phyloP scores from a whole-genome alignment of 2,329 filamentous ascomycete species.

The Tolypocladium ophioglossoides region DNA sequence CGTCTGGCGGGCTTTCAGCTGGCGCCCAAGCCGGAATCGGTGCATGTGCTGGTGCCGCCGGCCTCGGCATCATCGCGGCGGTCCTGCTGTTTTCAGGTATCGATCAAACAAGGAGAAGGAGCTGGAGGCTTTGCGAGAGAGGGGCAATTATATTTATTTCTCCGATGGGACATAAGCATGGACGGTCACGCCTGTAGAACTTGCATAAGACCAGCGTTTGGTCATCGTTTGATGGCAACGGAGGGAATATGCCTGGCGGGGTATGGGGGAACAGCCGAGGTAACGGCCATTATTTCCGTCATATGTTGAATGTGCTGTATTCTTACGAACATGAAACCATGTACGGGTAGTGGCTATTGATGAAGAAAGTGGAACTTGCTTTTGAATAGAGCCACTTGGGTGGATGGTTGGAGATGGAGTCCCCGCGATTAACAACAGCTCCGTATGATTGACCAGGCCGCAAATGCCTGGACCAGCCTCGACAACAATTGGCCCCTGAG shows the following conservation, averaged over 20 bases:
- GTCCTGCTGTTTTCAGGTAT: not conserved
- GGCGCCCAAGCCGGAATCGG: conserved; percentile 1
- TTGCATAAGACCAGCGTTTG: not conserved
- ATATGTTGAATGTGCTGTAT: not conserved
- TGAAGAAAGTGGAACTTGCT: no score
- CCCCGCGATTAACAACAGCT: no score
- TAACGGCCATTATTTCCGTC: not conserved
- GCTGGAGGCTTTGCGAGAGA: not conserved
- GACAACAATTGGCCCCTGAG: not conserved
- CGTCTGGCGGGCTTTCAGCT: not conserved
- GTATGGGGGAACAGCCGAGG: not conserved
- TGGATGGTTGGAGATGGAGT: no score
- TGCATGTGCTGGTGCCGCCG: not conserved
- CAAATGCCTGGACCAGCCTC: not conserved
- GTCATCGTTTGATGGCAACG: no score
- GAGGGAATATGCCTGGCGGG: not conserved
- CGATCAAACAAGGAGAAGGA: not conserved
- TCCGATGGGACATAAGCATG: not conserved
- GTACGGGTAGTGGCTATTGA: not conserved
- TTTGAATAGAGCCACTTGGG: no score
- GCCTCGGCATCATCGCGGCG: not conserved
- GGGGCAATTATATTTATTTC: not conserved
- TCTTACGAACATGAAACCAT: not conserved
- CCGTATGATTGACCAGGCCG: no score
- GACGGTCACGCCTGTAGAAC: not conserved